phyloP scores from a whole-genome alignment of 108 stramenopile genomes.

The Fistulifera solaris region DNA sequence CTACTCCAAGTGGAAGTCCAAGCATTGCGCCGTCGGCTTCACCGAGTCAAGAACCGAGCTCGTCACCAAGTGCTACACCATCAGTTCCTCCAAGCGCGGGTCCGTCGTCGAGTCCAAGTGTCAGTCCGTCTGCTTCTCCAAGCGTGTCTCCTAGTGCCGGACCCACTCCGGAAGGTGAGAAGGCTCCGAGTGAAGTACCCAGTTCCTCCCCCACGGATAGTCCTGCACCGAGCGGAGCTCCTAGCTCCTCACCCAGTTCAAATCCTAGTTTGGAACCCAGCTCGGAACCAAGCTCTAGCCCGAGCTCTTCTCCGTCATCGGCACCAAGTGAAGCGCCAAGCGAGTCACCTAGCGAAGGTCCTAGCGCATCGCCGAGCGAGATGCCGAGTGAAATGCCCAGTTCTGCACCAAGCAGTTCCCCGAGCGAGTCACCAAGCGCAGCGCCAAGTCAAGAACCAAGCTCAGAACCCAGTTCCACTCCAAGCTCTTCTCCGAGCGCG shows the following conservation, averaged over 20 bases:
- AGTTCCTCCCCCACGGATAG: neutral
- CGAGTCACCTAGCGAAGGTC: neutral
- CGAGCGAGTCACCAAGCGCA: no score
- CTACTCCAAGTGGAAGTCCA: neutral
- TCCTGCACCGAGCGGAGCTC: no score
- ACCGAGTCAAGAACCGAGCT: neutral
- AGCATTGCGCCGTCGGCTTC: neutral
- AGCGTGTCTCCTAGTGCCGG: neutral
- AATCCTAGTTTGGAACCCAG: neutral
- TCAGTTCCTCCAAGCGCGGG: neutral
- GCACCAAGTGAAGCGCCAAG: neutral
- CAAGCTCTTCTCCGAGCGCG: slow-evolving; percentile 1
- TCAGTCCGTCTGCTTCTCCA: slow-evolving; percentile 3
- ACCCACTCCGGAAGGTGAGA: neutral
- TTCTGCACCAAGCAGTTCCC: neutral
- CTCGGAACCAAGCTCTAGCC: neutral
- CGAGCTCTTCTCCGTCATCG: neutral
- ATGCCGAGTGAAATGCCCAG: neutral
- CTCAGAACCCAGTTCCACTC: neutral
- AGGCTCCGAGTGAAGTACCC: slow-evolving; percentile 1
- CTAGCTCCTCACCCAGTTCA: no score
- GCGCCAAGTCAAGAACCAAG: neutral
- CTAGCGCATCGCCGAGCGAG: slow-evolving; percentile 3
- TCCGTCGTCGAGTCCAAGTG: neutral
- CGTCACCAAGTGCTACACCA: neutral